Base-by-base conservation (phyloP, 1,139 yeast genomes). In the Geotrichum aggregatum region DNA sequence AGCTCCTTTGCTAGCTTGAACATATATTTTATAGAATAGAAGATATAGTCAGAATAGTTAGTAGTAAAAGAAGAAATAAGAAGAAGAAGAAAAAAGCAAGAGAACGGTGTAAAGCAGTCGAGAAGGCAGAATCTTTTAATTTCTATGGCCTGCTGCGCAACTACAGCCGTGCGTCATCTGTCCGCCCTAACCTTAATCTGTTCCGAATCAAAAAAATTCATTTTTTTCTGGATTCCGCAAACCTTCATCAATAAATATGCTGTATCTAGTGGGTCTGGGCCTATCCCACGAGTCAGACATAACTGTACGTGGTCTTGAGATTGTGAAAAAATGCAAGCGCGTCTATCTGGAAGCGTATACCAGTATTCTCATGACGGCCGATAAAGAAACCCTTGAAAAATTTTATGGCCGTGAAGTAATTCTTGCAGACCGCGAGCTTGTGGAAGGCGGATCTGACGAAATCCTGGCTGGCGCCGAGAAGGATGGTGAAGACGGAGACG, bases 301-400 rank as follows among this genome's bases (percentile, higher is more conserved):
- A 63, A 91, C 98, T 1, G 97, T 92, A 13, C 83, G 97, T 61
- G 98, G 98, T 1, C 76, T 92, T 41, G 92, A 91, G 64, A 79
- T 85, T 2, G 89, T 92, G 51, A 82, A 78, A 63, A 79, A 77
- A 68, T 91, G 97, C 71, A 82, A 84, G 64, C 76, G 96, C 41
- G 96, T 92, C 11, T 92, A 92, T 62, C 76, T 92, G 55, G 98
- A 92, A 71, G 97, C 96, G 1, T 92, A 92, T 70, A 92, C 98
- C 1, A 86, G 96, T 46, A 91, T 92, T 59, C 75, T 92, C 58
- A 91, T 92, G 97, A 91, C 96, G 26, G 95, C 98, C 4, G 81
- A 84, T 61, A 74, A 82, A 65, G 79, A 75, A 51, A 48, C 62
- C 1, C 62, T 71, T 3, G 97, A 89, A 65, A 76, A 79, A 62